Conservation (phyloP, 164 flowering plant genomes). For the Warburgia ugandensis region DNA sequence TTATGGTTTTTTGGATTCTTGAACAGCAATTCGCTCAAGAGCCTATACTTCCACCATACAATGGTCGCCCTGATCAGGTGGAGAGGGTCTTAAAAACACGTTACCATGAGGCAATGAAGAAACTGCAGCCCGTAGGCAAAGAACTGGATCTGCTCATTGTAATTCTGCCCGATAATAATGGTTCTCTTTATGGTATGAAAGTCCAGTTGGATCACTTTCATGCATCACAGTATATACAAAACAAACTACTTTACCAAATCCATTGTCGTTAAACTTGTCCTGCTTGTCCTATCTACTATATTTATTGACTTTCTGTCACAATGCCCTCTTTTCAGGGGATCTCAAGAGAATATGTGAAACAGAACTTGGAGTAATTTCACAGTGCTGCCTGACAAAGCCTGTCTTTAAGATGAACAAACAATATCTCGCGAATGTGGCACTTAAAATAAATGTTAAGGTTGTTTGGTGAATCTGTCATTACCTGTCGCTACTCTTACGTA, state of each 20-base stretch:
- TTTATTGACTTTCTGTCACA: no score
- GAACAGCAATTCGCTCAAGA: constrained; percentile 47
- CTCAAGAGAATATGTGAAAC: constrained; percentile 50
- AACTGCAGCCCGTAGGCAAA: constrained; percentile 40
- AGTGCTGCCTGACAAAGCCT: constrained; percentile 46
- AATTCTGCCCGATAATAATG: constrained; percentile 49
- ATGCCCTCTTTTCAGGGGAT: constrained; percentile 39
- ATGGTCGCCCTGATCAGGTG: constrained; percentile 44
- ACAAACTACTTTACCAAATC: neutral
- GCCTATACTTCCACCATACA: constrained; percentile 39
- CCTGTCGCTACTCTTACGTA: neutral
- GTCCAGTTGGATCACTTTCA: neutral
- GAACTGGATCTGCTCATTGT: constrained; percentile 42
- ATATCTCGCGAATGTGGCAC: constrained; percentile 42
- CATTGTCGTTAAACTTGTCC: neutral
- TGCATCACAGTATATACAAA: neutral
- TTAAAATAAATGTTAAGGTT: constrained; percentile 61
- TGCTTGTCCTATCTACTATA: neutral
- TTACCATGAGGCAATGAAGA: constrained; percentile 24
- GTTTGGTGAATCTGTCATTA: neutral
- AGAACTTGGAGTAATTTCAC: constrained; percentile 45
- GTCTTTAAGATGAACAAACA: constrained; percentile 34
- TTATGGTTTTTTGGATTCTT: neutral
- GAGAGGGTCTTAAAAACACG: constrained; percentile 46
- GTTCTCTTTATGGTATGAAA: constrained; percentile 47